Conservation (phyloP, 2,329 filamentous ascomycete species). For the Colletotrichum zoysiae region DNA sequence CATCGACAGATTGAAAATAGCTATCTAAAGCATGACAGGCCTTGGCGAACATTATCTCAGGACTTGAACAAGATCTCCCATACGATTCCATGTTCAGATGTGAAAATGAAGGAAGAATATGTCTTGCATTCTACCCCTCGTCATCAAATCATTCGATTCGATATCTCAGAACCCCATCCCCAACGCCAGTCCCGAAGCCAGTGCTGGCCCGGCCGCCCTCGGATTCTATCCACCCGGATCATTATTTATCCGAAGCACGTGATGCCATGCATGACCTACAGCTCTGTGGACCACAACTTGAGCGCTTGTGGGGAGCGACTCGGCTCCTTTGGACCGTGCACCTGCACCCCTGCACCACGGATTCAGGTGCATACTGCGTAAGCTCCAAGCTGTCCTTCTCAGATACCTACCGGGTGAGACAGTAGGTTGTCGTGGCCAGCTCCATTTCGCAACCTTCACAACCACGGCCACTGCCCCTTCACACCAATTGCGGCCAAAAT, state of each 20-base stretch:
- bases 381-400: constrained; percentile 62
- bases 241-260: constrained; percentile 39
- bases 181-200: constrained; percentile 8
- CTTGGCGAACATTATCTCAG: too few relatives aligned
- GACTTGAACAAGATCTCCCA: not conserved
- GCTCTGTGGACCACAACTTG: constrained; percentile 16
- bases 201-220: constrained; percentile 6
- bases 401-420: constrained; percentile 35
- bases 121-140: too few relatives aligned
- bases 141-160: not conserved
- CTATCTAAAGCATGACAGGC: not conserved
- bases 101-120: not conserved
- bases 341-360: constrained; percentile 31
- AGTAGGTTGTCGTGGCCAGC: constrained; percentile 36
- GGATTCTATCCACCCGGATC: not conserved
- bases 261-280: not conserved
- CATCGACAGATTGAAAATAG: not conserved
- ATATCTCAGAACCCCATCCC: not conserved
- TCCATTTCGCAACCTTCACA: constrained; percentile 40
- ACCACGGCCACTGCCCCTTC: constrained; percentile 36
- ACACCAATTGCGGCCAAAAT: constrained; percentile 55
- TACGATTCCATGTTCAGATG: not conserved
- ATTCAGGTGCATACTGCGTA: constrained; percentile 42
- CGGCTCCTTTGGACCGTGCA: constrained; percentile 38
- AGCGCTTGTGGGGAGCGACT: constrained; percentile 21